Conservation (phyloP, 2,329 filamentous ascomycete genomes). For the Akanthomyces dipterigenus region DNA sequence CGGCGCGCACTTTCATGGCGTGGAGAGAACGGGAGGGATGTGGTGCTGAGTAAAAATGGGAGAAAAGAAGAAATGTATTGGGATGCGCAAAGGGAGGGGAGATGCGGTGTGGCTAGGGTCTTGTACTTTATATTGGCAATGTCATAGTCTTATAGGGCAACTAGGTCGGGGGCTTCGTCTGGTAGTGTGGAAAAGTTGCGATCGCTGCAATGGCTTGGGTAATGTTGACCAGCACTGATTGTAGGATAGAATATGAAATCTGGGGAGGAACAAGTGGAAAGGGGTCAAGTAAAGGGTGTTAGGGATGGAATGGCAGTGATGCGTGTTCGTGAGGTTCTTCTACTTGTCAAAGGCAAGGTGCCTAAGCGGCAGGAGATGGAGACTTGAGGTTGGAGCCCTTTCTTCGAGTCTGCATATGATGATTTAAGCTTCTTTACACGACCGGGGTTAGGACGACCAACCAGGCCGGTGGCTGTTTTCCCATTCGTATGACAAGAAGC, state of each 20-base stretch:
- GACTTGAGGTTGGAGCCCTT: not conserved
- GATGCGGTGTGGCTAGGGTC: no score
- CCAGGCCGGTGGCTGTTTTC: no score
- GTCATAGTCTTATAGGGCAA: no score
- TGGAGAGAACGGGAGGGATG: not conserved
- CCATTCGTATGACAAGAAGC: no score
- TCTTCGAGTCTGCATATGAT: not conserved
- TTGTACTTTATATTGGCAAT: no score
- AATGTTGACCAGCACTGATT: not conserved
- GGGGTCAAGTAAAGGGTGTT: not conserved
- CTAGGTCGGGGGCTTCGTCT: no score
- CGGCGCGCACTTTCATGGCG: slow-evolving; percentile 14
- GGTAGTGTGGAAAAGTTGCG: no score
- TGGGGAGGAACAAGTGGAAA: not conserved
- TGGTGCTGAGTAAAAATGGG: slow-evolving; percentile 7
- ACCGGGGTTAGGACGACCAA: not conserved
- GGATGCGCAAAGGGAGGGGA: not conserved
- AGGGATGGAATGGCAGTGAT: not conserved
- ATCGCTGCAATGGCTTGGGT: no score
- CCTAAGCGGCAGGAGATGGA: not conserved
- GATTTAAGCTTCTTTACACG: not conserved
- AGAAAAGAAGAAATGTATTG: not conserved
- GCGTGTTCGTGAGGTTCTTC: no score
- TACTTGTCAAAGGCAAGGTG: no score
- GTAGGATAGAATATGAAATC: not conserved